Conservation (phyloP, 2,329 filamentous ascomycete genomes). For the Apiospora pterosperma region DNA sequence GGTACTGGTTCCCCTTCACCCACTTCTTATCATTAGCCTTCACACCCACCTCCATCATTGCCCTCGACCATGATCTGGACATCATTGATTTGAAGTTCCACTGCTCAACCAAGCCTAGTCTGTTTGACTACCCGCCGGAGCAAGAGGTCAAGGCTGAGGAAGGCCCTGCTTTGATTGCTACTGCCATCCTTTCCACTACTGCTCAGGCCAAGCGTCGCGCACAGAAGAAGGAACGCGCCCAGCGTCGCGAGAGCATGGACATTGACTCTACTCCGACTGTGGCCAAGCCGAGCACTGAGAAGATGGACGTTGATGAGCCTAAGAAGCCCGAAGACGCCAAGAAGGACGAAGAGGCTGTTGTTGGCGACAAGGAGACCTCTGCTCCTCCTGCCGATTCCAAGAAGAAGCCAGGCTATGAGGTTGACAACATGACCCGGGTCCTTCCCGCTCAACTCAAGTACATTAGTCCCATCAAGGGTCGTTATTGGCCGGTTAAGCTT, state of each 20-base stretch:
- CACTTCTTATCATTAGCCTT: conserved; percentile 96
- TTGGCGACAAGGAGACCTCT: conserved; percentile 55
- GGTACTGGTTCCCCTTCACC: conserved; percentile 99
- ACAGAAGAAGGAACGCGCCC: conserved; percentile 88
- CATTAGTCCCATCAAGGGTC: conserved; percentile 84
- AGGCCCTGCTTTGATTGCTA: conserved; percentile 88
- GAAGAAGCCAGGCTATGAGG: conserved; percentile 94
- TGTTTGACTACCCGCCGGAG: conserved; percentile 97
- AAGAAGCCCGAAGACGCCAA: conserved; percentile 50
- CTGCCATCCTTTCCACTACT: conserved; percentile 92
- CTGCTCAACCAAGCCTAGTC: conserved; percentile 87
- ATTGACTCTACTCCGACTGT: conserved; percentile 69
- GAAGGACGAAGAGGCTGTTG: conserved; percentile 23
- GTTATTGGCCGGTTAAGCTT: conserved; percentile 83
- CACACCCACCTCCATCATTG: conserved; percentile 94
- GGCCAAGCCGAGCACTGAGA: conserved; percentile 58
- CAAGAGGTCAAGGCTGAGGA: conserved; percentile 94
- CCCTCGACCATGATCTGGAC: conserved; percentile 88
- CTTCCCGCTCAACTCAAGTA: conserved; percentile 92
- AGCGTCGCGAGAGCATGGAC: conserved; percentile 92
- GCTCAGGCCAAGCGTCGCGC: conserved; percentile 94
- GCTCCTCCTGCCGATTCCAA: conserved; percentile 57
- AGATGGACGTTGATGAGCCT: conserved; percentile 79
- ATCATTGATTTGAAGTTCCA: conserved; percentile 94
- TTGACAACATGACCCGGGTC: conserved; percentile 96